These are phyloP conservation scores for Dovyalis caffra DNA, from an alignment of 345 rosid species.

Conservation along the genomic window DNA sequence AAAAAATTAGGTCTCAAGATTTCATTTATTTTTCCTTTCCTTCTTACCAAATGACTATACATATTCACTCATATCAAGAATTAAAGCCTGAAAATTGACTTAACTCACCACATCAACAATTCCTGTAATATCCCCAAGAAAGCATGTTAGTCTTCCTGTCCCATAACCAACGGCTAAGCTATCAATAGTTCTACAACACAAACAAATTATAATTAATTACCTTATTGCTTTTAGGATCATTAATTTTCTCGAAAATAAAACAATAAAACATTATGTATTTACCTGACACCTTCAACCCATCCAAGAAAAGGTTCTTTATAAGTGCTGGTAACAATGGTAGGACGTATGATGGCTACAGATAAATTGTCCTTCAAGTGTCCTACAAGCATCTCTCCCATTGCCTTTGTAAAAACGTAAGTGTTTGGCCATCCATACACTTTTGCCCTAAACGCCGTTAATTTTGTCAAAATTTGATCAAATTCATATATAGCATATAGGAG, in stretches of 20 bases:
- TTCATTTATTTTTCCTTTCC: background rate
- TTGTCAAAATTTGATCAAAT: background rate
- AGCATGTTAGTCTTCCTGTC: conserved; percentile 46
- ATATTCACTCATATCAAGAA: background rate
- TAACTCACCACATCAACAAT: conserved; percentile 48
- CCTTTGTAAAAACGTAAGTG: conserved; percentile 29
- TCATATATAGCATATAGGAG: background rate
- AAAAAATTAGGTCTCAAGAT: background rate
- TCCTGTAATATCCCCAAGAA: conserved; percentile 35
- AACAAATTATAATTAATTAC: too few relatives aligned
- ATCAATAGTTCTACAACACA: conserved; percentile 21
- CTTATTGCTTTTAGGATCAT: background rate
- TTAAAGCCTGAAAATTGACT: too few relatives aligned
- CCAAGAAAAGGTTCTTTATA: conserved; percentile 30
- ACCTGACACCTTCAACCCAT: conserved; percentile 33
- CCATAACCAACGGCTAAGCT: conserved; percentile 38
- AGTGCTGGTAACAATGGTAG: conserved; percentile 25
- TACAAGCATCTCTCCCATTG: conserved; percentile 29
- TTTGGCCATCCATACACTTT: conserved; percentile 29
- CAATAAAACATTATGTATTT: background rate
- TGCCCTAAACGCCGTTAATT: conserved; percentile 15
- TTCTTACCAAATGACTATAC: background rate
- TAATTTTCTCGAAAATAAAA: background rate
- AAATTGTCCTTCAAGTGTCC: conserved; percentile 15
- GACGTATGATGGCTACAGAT: conserved; percentile 13